phyloP scores from a whole-genome alignment of 2,329 filamentous ascomycete genomes.

The Colletotrichum ledebouriae region DNA sequence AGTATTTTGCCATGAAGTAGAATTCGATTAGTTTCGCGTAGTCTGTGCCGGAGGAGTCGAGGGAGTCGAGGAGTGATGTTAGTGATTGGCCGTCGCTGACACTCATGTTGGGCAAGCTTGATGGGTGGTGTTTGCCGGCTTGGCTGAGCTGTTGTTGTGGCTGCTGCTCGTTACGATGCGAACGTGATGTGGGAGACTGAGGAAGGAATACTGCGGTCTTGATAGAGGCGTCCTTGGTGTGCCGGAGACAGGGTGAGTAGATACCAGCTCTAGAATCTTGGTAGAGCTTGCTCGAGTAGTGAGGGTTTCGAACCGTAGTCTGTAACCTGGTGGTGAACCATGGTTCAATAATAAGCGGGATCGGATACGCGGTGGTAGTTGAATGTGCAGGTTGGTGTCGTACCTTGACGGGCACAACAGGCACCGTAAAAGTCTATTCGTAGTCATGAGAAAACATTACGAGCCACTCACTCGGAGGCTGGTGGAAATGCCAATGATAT shows the following conservation, averaged over 20 bases:
- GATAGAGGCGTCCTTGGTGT: too few species aligned
- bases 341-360: too few species aligned
- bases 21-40: neutral
- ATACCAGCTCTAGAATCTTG: too few species aligned
- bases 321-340: too few species aligned
- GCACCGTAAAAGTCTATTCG: slow-evolving; percentile 1
- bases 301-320: too few species aligned
- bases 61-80: neutral
- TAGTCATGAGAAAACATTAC: neutral
- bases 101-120: neutral
- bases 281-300: too few species aligned
- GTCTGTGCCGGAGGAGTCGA: too few species aligned
- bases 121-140: slow-evolving; percentile 6
- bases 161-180: neutral
- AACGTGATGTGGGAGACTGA: too few species aligned
- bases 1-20: slow-evolving; percentile 43
- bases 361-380: too few species aligned
- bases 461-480: neutral
- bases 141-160: neutral
- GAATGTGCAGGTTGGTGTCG: too few species aligned
- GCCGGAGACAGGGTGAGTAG: too few species aligned
- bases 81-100: neutral
- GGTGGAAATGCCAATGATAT: neutral
- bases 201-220: too few species aligned
- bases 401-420: neutral